Evolutionary conservation across 306 rosid species (phyloP).

Genomic region (Elaeagnus macrophylla): DNA sequence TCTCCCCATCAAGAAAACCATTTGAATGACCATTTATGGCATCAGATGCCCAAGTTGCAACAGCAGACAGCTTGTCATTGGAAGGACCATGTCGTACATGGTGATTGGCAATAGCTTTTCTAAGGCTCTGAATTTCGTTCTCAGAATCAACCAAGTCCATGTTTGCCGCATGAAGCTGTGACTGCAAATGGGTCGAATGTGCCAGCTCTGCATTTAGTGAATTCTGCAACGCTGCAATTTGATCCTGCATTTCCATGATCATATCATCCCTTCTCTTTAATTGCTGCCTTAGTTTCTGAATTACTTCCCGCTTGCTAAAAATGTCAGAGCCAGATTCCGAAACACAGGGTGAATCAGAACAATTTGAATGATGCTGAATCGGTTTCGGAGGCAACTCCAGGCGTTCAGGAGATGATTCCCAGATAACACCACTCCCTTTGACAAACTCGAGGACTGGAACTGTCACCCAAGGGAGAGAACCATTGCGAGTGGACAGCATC

Average conservation of each 20-base stretch:
- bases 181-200: constrained; percentile 68
- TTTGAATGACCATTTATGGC: constrained; percentile 45
- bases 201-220: constrained; percentile 59
- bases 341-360: constrained; percentile 90
- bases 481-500: constrained; percentile 45
- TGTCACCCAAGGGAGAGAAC: constrained; percentile 67
- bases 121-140: constrained; percentile 78
- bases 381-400: constrained; percentile 79
- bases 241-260: constrained; percentile 97
- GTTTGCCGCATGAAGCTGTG: constrained; percentile 69
- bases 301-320: constrained; percentile 86
- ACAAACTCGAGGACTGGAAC: constrained; percentile 62
- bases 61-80: constrained; percentile 37
- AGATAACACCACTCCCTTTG: constrained; percentile 70
- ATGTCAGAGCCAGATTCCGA: constrained; percentile 95
- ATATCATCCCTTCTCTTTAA: constrained; percentile 88
- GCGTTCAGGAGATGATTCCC: constrained; percentile 85
- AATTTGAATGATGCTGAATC: constrained; percentile 70
- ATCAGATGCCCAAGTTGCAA: constrained; percentile 36
- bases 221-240: constrained; percentile 67
- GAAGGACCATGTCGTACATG: constrained; percentile 50
- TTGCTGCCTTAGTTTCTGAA: constrained; percentile 87
- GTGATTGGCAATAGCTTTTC: constrained; percentile 90
- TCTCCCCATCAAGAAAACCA: constrained; percentile 25
- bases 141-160: constrained; percentile 66